phyloP scores from a whole-genome alignment of 2,329 filamentous ascomycete genomes.

The Aspergillus calidoustus region DNA sequence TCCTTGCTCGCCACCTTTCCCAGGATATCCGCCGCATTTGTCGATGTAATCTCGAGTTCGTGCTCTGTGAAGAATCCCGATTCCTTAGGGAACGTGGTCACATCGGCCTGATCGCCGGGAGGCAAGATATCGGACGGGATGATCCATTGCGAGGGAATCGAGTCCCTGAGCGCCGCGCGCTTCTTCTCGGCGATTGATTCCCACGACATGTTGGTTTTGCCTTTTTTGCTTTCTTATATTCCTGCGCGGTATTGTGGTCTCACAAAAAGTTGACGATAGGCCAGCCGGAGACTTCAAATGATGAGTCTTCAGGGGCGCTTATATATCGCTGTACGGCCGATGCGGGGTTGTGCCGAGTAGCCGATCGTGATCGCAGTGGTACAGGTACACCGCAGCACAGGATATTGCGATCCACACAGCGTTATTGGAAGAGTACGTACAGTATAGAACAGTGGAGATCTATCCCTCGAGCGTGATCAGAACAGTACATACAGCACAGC shows the following conservation, averaged over 20 bases:
- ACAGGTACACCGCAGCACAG: too few species aligned
- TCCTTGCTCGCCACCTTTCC: constrained; percentile 38
- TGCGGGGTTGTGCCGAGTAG: neutral
- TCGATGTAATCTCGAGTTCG: constrained; percentile 58
- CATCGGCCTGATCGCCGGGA: constrained; percentile 58
- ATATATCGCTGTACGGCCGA: neutral
- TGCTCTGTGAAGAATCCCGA: constrained; percentile 63
- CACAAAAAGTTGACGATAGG: neutral
- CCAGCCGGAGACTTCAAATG: neutral
- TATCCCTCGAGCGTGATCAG: too few species aligned
- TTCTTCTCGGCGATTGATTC: constrained; percentile 51
- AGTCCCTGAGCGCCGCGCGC: constrained; percentile 47
- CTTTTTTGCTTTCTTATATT: neutral
- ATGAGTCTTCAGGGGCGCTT: neutral
- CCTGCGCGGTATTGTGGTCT: neutral
- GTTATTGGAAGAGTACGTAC: too few species aligned
- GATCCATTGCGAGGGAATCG: constrained; percentile 63
- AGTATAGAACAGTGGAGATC: too few species aligned
- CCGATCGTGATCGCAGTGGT: too few species aligned
- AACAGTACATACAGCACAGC: too few species aligned
- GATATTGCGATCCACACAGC: too few species aligned
- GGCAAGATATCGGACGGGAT: constrained; percentile 60
- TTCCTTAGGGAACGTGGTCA: constrained; percentile 57
- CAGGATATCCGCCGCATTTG: constrained; percentile 39
- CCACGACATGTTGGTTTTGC: constrained; percentile 36